Conservation (phyloP, 2,329 filamentous ascomycete species). For the Talaromyces verruculosus region DNA sequence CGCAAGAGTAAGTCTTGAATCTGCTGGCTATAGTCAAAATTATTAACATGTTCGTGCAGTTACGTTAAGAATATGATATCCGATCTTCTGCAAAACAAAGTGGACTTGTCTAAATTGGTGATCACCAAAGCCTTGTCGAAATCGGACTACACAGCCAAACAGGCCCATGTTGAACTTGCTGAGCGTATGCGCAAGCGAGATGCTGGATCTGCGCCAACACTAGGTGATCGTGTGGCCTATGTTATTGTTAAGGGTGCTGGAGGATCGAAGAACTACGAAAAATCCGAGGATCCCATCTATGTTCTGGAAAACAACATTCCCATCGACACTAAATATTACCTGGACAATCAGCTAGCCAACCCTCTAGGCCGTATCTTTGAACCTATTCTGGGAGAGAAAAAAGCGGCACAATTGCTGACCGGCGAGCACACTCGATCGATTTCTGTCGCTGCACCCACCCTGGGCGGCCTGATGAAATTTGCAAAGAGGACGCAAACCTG, state of each 20-base stretch:
- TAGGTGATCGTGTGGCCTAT: conserved; percentile 96
- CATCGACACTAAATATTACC: conserved; percentile 97
- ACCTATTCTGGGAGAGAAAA: conserved; percentile 91
- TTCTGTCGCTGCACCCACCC: conserved; percentile 82
- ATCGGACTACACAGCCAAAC: conserved; percentile 82
- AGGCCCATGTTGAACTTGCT: conserved; percentile 93
- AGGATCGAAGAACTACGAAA: conserved; percentile 93
- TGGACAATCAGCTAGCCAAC: conserved; percentile 97
- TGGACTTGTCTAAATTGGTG: conserved; percentile 98
- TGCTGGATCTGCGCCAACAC: conserved; percentile 83
- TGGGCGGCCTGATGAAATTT: conserved; percentile 97
- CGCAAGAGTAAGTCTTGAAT: conserved; percentile 74
- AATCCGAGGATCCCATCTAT: conserved; percentile 94
- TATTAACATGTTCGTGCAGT: conserved; percentile 53
- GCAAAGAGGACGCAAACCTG: conserved; percentile 96
- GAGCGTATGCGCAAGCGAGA: conserved; percentile 97
- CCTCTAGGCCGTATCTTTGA: conserved; percentile 95
- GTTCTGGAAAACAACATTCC: conserved; percentile 97
- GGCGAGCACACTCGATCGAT: conserved; percentile 96
- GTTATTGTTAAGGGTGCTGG: conserved; percentile 92
- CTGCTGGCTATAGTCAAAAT: not conserved
- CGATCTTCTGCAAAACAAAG: conserved; percentile 91
- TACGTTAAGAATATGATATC: conserved; percentile 97
- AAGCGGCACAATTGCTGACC: conserved; percentile 78
- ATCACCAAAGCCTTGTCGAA: conserved; percentile 97